Evolutionary conservation across 306 rosid genomes (phyloP), one percentile per base, ranked within the genome.

Genomic region (Pterocarpus macrocarpus): DNA sequence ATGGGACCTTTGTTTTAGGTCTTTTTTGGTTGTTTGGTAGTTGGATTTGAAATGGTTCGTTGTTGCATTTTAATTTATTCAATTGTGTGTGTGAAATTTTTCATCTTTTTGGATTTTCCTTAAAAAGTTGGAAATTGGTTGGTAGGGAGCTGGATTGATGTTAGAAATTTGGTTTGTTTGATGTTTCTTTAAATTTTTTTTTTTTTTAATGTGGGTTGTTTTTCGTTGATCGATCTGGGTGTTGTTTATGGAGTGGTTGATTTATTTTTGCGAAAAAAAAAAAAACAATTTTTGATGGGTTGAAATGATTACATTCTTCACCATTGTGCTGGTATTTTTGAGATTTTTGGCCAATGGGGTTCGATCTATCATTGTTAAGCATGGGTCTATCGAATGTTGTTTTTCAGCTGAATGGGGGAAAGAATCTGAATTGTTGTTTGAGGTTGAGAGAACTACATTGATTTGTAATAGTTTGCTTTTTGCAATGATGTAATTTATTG

Each of bases 291-390:
- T 50, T 76, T 76, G 49, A 68, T 66, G 41, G 77, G 70, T 59
- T 71, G 43, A 4, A 57, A 67, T 73, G 71, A 30, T 44, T 68
- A 44, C 13, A 34, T 17, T 70, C 5, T 71, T 16, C 17, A 34
- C 2, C 43, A 35, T 56, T 64, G 44, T 71, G 36, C 61, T 72
- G 7, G 36, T 71, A 2, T 15, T 62, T 57, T 62, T 22, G n/a
- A 61, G 65, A 64, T 74, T 55, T 74, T 34, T 62, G 50, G 82
- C 57, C 58, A 55, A 43, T 76, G 71, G 44, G 67, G 38, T 86
- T 86, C 83, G 90, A 83, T 86, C 89, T 83, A 59, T 80, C 68
- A 22, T 44, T 57, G 62, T 83, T 67, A 70, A 43, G 64, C 16
- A 47, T 59, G 78, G 63, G 44, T 76, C 28, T 45, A 45, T 82